phyloP scores from a whole-genome alignment of 2,329 filamentous ascomycete genomes.

The Alternaria brassicicola region DNA sequence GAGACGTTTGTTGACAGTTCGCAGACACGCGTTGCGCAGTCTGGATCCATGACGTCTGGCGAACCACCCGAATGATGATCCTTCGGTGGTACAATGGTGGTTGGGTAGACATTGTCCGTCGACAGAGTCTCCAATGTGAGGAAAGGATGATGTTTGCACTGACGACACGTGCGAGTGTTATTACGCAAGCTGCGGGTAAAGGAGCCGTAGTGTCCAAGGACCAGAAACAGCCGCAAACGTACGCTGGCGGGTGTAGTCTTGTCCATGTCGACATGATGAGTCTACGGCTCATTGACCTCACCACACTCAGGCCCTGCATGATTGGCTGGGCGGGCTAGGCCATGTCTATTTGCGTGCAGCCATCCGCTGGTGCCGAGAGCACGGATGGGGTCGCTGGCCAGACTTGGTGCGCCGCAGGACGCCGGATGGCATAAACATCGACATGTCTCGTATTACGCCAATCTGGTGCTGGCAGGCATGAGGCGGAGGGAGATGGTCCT shows the following conservation, averaged over 20 bases:
- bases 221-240: neutral
- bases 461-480: neutral
- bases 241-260: neutral
- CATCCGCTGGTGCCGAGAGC: slow-evolving; percentile 15
- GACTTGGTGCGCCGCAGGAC: slow-evolving; percentile 15
- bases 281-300: slow-evolving; percentile 7
- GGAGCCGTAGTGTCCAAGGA: neutral
- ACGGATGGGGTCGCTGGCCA: slow-evolving; percentile 21
- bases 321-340: slow-evolving; percentile 6
- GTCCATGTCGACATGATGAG: neutral
- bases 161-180: neutral
- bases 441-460: neutral
- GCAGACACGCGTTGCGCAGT: slow-evolving; percentile 8
- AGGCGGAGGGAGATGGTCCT: neutral
- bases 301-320: neutral
- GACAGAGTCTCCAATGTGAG: neutral
- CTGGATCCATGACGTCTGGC: neutral
- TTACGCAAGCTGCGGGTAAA: slow-evolving; percentile 3
- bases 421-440: slow-evolving; percentile 8
- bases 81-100: slow-evolving; percentile 1
- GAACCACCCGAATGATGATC: neutral
- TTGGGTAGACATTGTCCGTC: neutral
- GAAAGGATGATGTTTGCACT: neutral
- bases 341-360: slow-evolving; percentile 10
- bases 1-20: slow-evolving; percentile 3